Conservation (phyloP, 2,329 filamentous ascomycete genomes). For the Cladosporium sp. region DNA sequence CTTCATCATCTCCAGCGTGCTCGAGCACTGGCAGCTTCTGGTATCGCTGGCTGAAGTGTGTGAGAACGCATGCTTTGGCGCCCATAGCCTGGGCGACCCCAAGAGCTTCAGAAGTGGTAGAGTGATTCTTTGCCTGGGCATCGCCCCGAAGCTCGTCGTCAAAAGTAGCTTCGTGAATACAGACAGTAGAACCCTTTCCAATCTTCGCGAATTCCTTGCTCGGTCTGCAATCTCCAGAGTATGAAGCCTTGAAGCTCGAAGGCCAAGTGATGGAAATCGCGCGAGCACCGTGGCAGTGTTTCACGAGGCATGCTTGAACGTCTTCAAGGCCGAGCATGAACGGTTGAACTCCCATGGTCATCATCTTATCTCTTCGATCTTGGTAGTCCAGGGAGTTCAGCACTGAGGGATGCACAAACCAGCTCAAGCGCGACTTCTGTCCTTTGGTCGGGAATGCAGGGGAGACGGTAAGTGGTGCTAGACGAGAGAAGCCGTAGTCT, state of each 20-base stretch:
- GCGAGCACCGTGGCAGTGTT: slow-evolving; percentile 75
- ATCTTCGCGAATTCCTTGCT: slow-evolving; percentile 64
- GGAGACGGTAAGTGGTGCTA: slow-evolving; percentile 48
- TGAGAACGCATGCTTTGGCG: slow-evolving; percentile 75
- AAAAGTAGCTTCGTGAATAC: slow-evolving; percentile 95
- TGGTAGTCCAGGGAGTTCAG: slow-evolving; percentile 18
- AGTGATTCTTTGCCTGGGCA: slow-evolving; percentile 83
- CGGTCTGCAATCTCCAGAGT: slow-evolving; percentile 91
- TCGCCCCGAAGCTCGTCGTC: slow-evolving; percentile 77
- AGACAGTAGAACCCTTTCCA: slow-evolving; percentile 70
- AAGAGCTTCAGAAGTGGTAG: slow-evolving; percentile 81
- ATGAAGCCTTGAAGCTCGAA: slow-evolving; percentile 78
- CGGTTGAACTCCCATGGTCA: slow-evolving; percentile 20
- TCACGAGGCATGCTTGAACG: slow-evolving; percentile 64
- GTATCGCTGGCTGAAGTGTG: slow-evolving; percentile 94
- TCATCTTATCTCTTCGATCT: slow-evolving; percentile 26
- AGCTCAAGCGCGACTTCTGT: slow-evolving; percentile 27
- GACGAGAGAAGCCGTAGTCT: slow-evolving; percentile 64
- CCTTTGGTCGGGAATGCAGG: slow-evolving; percentile 23
- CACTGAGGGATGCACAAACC: slow-evolving; percentile 29
- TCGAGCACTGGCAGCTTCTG: slow-evolving; percentile 64
- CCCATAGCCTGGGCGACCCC: slow-evolving; percentile 71
- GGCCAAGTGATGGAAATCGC: slow-evolving; percentile 75
- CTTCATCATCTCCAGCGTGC: slow-evolving; percentile 23
- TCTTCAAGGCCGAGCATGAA: slow-evolving; percentile 58